Conservation (phyloP, 106 monocot genomes). For the Agapanthus africanus region DNA sequence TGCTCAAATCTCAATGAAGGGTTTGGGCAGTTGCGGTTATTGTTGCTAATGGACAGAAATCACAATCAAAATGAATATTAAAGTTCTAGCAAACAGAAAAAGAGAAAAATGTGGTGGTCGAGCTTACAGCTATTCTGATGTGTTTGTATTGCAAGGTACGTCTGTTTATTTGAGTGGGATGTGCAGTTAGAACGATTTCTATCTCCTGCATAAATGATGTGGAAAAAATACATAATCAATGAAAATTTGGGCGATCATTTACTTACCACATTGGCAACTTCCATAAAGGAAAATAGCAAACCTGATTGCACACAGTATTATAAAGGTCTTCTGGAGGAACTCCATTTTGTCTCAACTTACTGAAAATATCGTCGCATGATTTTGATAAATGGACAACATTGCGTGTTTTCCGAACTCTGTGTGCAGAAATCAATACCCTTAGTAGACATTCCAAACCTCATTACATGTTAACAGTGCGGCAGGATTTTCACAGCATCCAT, state of each 20-base stretch:
- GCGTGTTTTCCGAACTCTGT: slow-evolving; percentile 67
- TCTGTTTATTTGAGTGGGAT: slow-evolving; percentile 97
- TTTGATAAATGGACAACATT: slow-evolving; percentile 44
- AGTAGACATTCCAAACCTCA: background rate
- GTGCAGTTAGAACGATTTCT: slow-evolving; percentile 93
- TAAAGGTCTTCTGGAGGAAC: slow-evolving; percentile 57
- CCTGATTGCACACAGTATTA: slow-evolving; percentile 85
- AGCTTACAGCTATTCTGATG: slow-evolving; percentile 76
- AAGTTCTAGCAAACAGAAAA: background rate
- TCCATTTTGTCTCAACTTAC: slow-evolving; percentile 76
- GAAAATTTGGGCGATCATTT: background rate
- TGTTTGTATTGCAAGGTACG: slow-evolving; percentile 95
- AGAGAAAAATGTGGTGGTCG: background rate
- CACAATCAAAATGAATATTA: background rate
- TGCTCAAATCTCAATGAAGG: too few species aligned
- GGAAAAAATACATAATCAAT: background rate
- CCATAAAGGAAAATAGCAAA: slow-evolving; percentile 4
- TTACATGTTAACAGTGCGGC: background rate
- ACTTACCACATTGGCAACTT: background rate
- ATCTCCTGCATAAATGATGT: slow-evolving; percentile 40
- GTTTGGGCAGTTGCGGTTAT: background rate
- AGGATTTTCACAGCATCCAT: background rate
- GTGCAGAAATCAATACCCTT: slow-evolving; percentile 7
- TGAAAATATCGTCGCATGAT: slow-evolving; percentile 85
- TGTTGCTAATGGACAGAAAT: background rate